Conservation (phyloP, 495 filamentous ascomycete genomes). For the Xylaria intraflava region DNA sequence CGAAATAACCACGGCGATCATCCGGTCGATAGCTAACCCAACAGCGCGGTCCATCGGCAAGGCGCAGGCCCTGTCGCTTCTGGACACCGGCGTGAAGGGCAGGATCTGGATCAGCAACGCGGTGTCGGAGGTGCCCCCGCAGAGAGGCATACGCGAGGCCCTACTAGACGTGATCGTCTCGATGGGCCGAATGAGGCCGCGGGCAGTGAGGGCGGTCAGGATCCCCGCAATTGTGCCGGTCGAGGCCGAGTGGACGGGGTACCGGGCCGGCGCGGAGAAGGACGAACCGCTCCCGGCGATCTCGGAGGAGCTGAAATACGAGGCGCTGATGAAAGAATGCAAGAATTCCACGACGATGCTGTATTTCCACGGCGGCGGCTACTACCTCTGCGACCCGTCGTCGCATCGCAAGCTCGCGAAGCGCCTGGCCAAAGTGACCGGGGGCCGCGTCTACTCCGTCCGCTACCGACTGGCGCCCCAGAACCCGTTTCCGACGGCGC, state of each 20-base stretch:
- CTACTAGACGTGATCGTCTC: conserved; percentile 60
- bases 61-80: conserved; percentile 54
- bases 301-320: conserved; percentile 66
- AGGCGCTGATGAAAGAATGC: conserved; percentile 62
- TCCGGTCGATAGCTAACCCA: conserved; percentile 48
- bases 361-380: conserved; percentile 89
- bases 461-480: conserved; percentile 88
- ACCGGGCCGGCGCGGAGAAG: conserved; percentile 51
- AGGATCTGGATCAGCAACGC: conserved; percentile 73
- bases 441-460: conserved; percentile 62
- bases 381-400: conserved; percentile 71
- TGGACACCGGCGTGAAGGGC: conserved; percentile 66
- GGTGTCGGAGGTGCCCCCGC: conserved; percentile 43
- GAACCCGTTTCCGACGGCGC: conserved; percentile 70
- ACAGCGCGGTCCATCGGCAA: conserved; percentile 48
- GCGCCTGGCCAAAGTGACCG: conserved; percentile 43
- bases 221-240: conserved; percentile 52
- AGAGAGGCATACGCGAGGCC: conserved; percentile 51
- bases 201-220: conserved; percentile 35
- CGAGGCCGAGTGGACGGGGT: conserved; percentile 85
- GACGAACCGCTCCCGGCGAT: conserved; percentile 51
- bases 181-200: conserved; percentile 43
- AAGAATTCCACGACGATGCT: conserved; percentile 61
- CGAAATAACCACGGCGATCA: conserved; percentile 60
- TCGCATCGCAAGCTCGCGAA: conserved; percentile 49